Base-by-base conservation (phyloP, 1,284 basidiomycete genomes). In the Rhodotorula glutinis region DNA sequence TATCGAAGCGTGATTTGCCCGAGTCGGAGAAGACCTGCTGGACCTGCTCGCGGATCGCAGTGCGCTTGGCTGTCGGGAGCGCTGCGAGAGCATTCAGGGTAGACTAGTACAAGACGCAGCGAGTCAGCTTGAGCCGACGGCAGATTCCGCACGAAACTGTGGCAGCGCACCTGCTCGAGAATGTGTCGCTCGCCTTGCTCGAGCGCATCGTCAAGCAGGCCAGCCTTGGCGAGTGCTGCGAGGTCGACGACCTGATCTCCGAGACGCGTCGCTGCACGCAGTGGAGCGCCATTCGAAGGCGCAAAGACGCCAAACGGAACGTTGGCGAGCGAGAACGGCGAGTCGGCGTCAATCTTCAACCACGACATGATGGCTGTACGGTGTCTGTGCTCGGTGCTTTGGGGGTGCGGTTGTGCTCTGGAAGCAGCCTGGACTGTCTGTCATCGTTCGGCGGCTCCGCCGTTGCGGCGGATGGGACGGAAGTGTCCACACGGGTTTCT, bases 221-320 rank as follows among this genome's bases (percentile, higher is more conserved):
- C 40, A n/a, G 65, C 63, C 19, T 30, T 53, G 10, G 69, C 69
- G 21, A 74, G 61, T 1, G 66, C 63, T 47, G 61, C 51, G 25
- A 75, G 60, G 49, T 75, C 74, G n/a, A 75, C 58, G 11, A 74
- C 70, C 14, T 29, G 47, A 41, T 73, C 73, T 29, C 72, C 72
- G 47, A 75, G 67, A 1, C 62, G 51, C 1, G 74, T 73, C 7
- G 75, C 71, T n/a, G 17, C 71, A 63, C 33, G 33, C 7, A 23
- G 67, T 64, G 25, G 68, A 2, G 30, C 53, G 2, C 41, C 58
- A 9, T 47, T 41, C 19, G 67, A 55, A 16, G 14, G 69, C 46
- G 69, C 69, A 27, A 75, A 69, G 57, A 71, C 62, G 29, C 74
- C 73, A 54, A 74, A 75, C 8, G 74, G 74, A 27, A 75, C 54